These are phyloP conservation scores for Penicillium sp. DNA, from an alignment of 2,329 filamentous ascomycete species.

Conservation along the genomic window DNA sequence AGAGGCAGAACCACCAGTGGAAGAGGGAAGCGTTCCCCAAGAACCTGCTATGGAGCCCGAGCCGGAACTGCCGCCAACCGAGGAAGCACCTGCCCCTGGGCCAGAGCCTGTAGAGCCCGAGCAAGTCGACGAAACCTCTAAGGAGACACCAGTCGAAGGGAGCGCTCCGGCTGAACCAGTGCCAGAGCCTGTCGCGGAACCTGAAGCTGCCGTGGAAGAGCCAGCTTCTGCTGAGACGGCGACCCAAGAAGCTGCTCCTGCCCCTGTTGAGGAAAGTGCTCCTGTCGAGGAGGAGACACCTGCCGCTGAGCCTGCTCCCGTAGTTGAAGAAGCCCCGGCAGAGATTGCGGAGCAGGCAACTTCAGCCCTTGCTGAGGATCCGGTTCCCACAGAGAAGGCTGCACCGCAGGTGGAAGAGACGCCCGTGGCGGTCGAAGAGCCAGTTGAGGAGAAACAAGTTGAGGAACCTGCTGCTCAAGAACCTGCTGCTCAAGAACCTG, in stretches of 20 bases:
- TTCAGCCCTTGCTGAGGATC: constrained; percentile 7
- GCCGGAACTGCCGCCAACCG: constrained; percentile 1
- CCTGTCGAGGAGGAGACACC: neutral
- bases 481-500: too few relatives aligned
- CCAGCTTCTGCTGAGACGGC: too few relatives aligned
- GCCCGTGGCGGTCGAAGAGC: neutral
- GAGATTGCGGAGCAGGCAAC: constrained; percentile 1
- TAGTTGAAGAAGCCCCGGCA: neutral
- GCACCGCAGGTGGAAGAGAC: neutral
- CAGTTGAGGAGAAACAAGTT: neutral
- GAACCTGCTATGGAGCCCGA: constrained; percentile 15
- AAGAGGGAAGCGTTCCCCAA: constrained; percentile 12
- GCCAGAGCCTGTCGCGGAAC: too few relatives aligned
- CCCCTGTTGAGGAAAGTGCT: constrained; percentile 7
- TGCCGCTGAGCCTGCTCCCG: too few relatives aligned
- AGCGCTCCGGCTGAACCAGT: too few relatives aligned
- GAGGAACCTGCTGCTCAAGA: neutral
- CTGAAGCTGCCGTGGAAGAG: too few relatives aligned
- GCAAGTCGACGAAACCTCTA: too few relatives aligned
- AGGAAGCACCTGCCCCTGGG: constrained; percentile 12
- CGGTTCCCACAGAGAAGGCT: constrained; percentile 8
- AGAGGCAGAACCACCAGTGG: neutral
- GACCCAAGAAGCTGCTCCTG: neutral
- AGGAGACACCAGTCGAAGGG: too few relatives aligned
- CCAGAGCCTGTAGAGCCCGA: neutral